Base-by-base conservation (phyloP, 1,284 basidiomycete species). In the Fomitopsis schrenkii region DNA sequence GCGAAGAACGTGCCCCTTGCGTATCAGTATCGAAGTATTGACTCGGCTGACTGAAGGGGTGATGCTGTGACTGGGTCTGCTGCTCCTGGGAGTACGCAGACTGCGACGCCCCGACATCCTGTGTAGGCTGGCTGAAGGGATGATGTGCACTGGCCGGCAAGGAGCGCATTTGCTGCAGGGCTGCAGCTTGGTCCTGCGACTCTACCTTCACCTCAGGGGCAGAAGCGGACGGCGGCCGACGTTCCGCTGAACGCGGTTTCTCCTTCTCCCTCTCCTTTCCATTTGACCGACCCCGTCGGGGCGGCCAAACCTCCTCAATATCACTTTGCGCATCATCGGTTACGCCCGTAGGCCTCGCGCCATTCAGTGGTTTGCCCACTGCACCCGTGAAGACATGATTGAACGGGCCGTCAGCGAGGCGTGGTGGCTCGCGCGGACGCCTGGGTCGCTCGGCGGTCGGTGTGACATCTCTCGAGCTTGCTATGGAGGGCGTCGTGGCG, bases 381-480 rank as follows among this genome's bases (percentile, higher is more conserved):
- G 56, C 50, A 41, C 70, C 68, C 2, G 66, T 64, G 40, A 72
- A 65, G 22, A 70, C 68, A 44, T 60, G 68, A 48, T 67, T 70
- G 55, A 64, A 70, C 7, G 67, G 62, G 19, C 71, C 70, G 33
- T 71, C 67, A 12, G 63, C 63, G n/a, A 70, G 59, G 5, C 67
- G 59, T 28, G 68, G 68, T 0, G 66, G 70, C 48, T 65, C 63
- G n/a, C 59, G 45, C 28, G 26, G 41, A 46, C 55, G 48, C 46
- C 22, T 60, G 19, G 5, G 46, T 35, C n/a, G 58, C 41, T 9
- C 14, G 33, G n/a, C 6, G 36, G 35, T 10, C 40, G 59, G 45
- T n/a, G 59, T 19, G 55, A 26, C n/a, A 19, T 26, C 40, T 26
- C 48, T 38, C 28, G 52, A 38, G 30, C 38, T 26, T 35, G 46